Evolutionary conservation across 148 eudicot species (phyloP).

Genomic region (Linanthus parryae): DNA sequence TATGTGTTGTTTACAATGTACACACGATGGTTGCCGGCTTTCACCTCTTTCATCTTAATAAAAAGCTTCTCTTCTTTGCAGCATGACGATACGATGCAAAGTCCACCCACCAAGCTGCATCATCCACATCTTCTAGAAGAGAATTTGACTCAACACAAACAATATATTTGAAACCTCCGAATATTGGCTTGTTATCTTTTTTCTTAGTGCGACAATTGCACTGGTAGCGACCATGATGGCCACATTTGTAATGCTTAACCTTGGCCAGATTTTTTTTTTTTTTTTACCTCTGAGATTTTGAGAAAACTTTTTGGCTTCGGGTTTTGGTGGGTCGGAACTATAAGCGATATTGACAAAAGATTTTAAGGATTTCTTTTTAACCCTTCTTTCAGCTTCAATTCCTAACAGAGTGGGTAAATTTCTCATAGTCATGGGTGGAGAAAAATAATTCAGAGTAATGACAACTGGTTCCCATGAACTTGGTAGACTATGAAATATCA

Average conservation of each 20-base stretch:
- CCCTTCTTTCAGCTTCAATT: not conserved
- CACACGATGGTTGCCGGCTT: not conserved
- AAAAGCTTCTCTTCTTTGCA: not conserved
- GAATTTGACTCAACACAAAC: not conserved
- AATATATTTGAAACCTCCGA: not conserved
- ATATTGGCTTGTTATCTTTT: not conserved
- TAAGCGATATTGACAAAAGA: not conserved
- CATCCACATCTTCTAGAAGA: not conserved
- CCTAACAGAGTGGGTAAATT: not conserved
- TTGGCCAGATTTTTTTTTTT: no score
- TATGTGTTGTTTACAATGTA: conserved; percentile 4
- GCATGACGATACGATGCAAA: not conserved
- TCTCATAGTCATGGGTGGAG: not conserved
- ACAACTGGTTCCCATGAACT: not conserved
- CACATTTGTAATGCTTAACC: no score
- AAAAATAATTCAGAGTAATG: not conserved
- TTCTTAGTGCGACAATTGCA: not conserved
- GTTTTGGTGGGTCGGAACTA: not conserved
- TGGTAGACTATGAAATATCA: not conserved
- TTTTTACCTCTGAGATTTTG: not conserved
- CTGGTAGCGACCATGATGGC: not conserved
- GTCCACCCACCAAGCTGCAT: not conserved
- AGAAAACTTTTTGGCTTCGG: not conserved
- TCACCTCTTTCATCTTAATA: not conserved
- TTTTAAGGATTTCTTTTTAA: not conserved